A percentile compares a stretch with the other conserved stretches of the same genome.
These are phyloP conservation scores for Schizosaccharomyces cryophilus DNA, from an alignment of 805 yeast species.

Conservation along the genomic window DNA sequence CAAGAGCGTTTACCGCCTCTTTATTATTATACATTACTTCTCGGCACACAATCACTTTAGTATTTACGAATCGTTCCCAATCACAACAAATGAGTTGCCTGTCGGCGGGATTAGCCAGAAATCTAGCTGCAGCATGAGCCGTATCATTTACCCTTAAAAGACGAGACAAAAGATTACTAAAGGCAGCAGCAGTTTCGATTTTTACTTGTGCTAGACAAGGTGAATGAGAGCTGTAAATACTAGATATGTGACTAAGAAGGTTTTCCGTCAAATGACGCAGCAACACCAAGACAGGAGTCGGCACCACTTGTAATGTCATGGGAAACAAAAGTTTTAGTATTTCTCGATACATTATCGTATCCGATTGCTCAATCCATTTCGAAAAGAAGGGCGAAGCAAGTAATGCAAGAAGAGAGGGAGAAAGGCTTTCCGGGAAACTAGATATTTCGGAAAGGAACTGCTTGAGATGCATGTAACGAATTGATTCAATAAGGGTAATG, in stretches of 20 bases:
- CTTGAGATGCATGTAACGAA: conserved; percentile 43
- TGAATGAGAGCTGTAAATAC: conserved; percentile 2
- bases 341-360: conserved; percentile 9
- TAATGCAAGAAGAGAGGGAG: not conserved
- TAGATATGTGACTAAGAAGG: conserved; percentile 19
- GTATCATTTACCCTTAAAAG: conserved; percentile 31
- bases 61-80: conserved; percentile 29
- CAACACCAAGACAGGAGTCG: conserved; percentile 28
- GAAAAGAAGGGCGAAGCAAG: not conserved
- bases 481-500: conserved; percentile 34
- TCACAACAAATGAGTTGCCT: conserved; percentile 28
- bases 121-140: conserved; percentile 24
- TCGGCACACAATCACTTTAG: conserved; percentile 21
- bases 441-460: conserved; percentile 30
- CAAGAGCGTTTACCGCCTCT: conserved; percentile 1
- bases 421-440: conserved; percentile 28
- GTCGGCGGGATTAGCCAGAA: conserved; percentile 22
- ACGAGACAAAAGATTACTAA: conserved; percentile 28
- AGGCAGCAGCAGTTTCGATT: conserved; percentile 27
- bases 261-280: conserved; percentile 28
- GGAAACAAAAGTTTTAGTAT: conserved; percentile 37
- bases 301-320: conserved; percentile 32
- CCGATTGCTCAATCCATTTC: not conserved
- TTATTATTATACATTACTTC: conserved; percentile 12
- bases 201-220: conserved; percentile 23